These are phyloP conservation scores for Garcia nutans DNA, from an alignment of 345 rosid genomes.

Conservation along the genomic window DNA sequence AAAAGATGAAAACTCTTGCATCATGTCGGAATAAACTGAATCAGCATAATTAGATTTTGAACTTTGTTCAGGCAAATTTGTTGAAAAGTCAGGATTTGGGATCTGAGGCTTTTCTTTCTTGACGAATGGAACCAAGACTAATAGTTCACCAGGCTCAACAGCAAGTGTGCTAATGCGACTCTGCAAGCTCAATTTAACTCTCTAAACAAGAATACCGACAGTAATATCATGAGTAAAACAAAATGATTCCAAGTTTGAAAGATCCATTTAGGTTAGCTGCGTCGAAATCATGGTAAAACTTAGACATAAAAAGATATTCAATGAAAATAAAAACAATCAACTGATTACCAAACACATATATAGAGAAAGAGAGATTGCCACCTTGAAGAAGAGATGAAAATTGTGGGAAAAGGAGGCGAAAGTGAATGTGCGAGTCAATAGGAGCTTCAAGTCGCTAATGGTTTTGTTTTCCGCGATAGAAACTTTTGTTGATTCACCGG, in stretches of 20 bases:
- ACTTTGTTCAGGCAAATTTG: slow-evolving; percentile 16
- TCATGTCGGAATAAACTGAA: slow-evolving; percentile 54
- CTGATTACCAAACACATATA: not conserved
- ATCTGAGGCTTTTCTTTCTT: slow-evolving; percentile 54
- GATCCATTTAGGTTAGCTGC: not conserved
- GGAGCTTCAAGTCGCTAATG: slow-evolving; percentile 55
- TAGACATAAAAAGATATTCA: no score
- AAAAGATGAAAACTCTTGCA: slow-evolving; percentile 47
- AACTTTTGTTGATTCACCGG: slow-evolving; percentile 55
- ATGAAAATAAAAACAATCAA: not conserved
- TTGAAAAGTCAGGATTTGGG: slow-evolving; percentile 35
- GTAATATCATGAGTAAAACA: not conserved
- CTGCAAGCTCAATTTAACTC: slow-evolving; percentile 52
- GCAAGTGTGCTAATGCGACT: slow-evolving; percentile 36
- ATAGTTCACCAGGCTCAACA: slow-evolving; percentile 48
- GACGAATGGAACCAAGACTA: slow-evolving; percentile 61
- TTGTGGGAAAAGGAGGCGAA: slow-evolving; percentile 63
- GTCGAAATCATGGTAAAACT: not conserved
- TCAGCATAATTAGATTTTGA: slow-evolving; percentile 49
- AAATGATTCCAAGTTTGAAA: not conserved
- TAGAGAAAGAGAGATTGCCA: slow-evolving; percentile 7
- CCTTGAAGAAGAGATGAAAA: slow-evolving; percentile 83
- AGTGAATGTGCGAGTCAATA: slow-evolving; percentile 55
- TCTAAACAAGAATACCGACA: slow-evolving; percentile 39
- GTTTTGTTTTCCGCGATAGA: slow-evolving; percentile 34